A percentile compares a stretch with the other conserved stretches of the same genome.
phyloP scores from a whole-genome alignment of 78 protist species.

The Pelomyxa schiedti region DNA sequence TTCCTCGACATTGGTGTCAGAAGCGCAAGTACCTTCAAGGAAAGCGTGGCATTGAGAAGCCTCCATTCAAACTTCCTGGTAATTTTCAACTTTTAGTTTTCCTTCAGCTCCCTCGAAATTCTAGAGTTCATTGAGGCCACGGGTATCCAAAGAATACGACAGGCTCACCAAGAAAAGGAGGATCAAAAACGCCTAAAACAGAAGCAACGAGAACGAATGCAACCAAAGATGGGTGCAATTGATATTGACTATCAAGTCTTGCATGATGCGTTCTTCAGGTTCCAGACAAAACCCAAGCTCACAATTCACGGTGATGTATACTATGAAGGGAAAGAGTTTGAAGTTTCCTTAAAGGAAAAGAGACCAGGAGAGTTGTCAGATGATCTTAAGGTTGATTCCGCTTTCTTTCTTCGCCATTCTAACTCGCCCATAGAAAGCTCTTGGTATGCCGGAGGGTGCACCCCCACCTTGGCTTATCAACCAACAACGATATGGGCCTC shows the following conservation, averaged over 20 bases:
- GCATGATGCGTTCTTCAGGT: slow-evolving; percentile 92
- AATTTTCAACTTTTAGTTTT: neutral
- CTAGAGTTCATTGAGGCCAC: slow-evolving; percentile 90
- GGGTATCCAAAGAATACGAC: slow-evolving; percentile 85
- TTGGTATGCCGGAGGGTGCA: slow-evolving; percentile 75
- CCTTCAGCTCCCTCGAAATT: neutral
- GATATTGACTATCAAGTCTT: slow-evolving; percentile 86
- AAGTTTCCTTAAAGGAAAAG: slow-evolving; percentile 32
- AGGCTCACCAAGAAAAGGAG: slow-evolving; percentile 47
- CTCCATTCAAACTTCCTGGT: slow-evolving; percentile 82
- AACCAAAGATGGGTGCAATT: slow-evolving; percentile 70
- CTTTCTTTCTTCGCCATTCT: neutral
- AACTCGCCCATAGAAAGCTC: slow-evolving; percentile 58
- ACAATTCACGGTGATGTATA: slow-evolving; percentile 61
- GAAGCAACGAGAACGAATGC: slow-evolving; percentile 58
- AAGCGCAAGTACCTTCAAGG: slow-evolving; percentile 89
- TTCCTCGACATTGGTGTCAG: slow-evolving; percentile 95
- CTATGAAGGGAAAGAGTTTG: slow-evolving; percentile 83
- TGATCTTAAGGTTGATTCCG: slow-evolving; percentile 17
- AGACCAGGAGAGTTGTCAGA: slow-evolving; percentile 73
- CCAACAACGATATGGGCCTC: slow-evolving; percentile 93
- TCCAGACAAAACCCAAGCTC: slow-evolving; percentile 74
- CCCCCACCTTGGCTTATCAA: slow-evolving; percentile 97
- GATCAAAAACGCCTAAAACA: slow-evolving; percentile 33
- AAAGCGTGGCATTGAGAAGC: slow-evolving; percentile 84